Percentiles rank a stretch among this genome's conserved stretches.
Evolutionary conservation across 441 rosid genomes (phyloP).

Genomic region (Populus hybrid): DNA sequence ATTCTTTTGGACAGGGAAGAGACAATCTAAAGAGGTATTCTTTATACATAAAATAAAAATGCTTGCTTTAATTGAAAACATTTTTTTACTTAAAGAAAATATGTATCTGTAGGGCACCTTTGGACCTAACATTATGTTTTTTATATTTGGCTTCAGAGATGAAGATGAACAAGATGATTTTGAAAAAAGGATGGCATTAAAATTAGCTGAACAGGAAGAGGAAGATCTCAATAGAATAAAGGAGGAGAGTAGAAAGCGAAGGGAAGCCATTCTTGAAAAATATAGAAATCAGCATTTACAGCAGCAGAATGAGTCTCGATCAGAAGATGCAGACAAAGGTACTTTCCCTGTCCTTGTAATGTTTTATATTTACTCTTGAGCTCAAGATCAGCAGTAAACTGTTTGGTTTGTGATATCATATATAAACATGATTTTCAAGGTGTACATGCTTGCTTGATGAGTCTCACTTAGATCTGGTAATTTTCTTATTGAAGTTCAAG

Average conservation of each 20-base stretch:
- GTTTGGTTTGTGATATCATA: neutral
- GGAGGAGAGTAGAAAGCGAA: constrained; percentile 91
- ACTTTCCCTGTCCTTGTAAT: neutral
- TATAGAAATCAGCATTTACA: constrained; percentile 51
- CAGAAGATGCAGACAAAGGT: constrained; percentile 46
- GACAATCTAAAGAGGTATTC: constrained; percentile 49
- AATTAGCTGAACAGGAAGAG: constrained; percentile 74
- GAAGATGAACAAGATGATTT: constrained; percentile 62
- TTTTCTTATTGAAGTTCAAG: neutral
- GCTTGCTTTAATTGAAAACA: neutral
- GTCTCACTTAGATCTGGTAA: neutral
- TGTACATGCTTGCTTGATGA: neutral
- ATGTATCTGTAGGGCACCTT: neutral
- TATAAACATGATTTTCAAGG: neutral
- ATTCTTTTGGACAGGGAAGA: constrained; percentile 30
- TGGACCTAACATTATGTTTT: neutral
- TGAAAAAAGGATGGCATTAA: constrained; percentile 55
- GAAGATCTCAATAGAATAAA: constrained; percentile 81
- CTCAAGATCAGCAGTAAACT: neutral
- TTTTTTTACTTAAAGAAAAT: neutral
- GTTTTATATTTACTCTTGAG: neutral
- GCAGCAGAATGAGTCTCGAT: constrained; percentile 39
- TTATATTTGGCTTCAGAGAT: constrained; percentile 33
- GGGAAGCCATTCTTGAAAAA: constrained; percentile 80
- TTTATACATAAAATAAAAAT: neutral